Evolutionary conservation across 768 basidiomycete genomes (phyloP), one percentile per base, ranked within the genome.

Genomic region (Rhodocollybia butyracea): DNA sequence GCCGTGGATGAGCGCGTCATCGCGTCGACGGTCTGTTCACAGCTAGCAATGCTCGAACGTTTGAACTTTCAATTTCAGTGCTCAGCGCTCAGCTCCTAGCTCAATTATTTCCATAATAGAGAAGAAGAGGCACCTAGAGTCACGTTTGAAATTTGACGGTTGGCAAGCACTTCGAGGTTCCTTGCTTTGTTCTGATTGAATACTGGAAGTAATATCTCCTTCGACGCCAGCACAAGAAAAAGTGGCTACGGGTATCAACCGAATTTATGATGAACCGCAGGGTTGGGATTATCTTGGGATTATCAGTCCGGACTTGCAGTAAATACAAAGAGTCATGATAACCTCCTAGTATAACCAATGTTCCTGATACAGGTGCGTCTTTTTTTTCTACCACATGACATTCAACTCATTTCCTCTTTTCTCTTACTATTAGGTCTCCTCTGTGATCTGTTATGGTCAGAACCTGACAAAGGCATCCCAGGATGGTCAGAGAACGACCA

Each of bases 401-500:
- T 48, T 56, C 29, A 52, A 27, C 42, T n/a, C 47, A 29, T 17
- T 30, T 57, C 39, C 29, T 53, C 26, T n/a, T n/a, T n/a, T 56
- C 30, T 38, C 51, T 46, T 38, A 29, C 13, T 54, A n/a, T n/a
- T n/a, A 94, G 95, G 96, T 54, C 78, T 98, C 41, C 83, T 98
- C 31, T 98, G 94, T 69, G 96, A 99, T 71, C 79, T 99, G 48
- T 76, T 99, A 66, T 99, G 96, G 96, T 96, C 96, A 54, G 96
- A 99, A 75, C 96, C 96, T 34, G 96, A 98, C 79, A 98, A 98
- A 73, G 96, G 98, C 68, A 98, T 98, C 69, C 94, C 93, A 13
- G 96, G 96, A 6, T 99, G 96, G 96, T 94, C 92, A 70, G 96
- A 99, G 77, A 99, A 99, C 70, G 96, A 99, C 71, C 84, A 96